These are phyloP conservation scores for Calocybe gangraenosa DNA, from an alignment of 768 basidiomycete genomes.

Conservation along the genomic window DNA sequence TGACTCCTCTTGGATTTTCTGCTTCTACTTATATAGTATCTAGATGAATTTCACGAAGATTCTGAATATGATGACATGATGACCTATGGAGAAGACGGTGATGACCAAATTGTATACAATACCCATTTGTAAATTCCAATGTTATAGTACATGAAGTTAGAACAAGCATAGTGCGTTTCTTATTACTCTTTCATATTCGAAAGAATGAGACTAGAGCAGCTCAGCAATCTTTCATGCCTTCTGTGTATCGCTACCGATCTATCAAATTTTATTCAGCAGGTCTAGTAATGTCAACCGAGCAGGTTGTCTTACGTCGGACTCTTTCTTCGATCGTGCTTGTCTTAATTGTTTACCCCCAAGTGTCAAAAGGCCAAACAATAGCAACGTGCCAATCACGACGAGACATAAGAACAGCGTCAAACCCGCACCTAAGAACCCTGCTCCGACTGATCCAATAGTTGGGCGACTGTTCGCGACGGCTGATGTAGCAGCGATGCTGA, in stretches of 20 bases:
- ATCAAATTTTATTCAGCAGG: no score
- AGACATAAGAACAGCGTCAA: constrained; percentile 41
- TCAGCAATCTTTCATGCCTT: no score
- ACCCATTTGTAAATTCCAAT: no score
- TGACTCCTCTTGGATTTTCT: constrained; percentile 4
- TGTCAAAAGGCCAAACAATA: constrained; percentile 36
- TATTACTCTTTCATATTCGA: no score
- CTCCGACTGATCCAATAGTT: constrained; percentile 49
- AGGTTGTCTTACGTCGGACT: constrained; percentile 6
- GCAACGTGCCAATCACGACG: constrained; percentile 32
- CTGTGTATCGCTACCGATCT: no score
- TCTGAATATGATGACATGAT: constrained; percentile 45
- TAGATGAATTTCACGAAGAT: constrained; percentile 57
- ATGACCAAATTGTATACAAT: constrained; percentile 14
- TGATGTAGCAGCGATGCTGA: constrained; percentile 34
- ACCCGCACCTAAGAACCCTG: constrained; percentile 67
- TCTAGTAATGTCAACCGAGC: no score
- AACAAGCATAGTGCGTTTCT: no score
- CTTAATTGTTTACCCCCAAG: constrained; percentile 17
- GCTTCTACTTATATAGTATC: background rate
- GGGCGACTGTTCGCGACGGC: constrained; percentile 24
- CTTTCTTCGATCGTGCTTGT: constrained; percentile 4
- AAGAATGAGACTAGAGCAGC: no score
- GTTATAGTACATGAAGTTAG: no score
- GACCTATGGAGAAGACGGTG: constrained; percentile 24